Evolutionary conservation across 192 early-diverging fungal genomes (phyloP).

Genomic region (Coemansia sp.): DNA sequence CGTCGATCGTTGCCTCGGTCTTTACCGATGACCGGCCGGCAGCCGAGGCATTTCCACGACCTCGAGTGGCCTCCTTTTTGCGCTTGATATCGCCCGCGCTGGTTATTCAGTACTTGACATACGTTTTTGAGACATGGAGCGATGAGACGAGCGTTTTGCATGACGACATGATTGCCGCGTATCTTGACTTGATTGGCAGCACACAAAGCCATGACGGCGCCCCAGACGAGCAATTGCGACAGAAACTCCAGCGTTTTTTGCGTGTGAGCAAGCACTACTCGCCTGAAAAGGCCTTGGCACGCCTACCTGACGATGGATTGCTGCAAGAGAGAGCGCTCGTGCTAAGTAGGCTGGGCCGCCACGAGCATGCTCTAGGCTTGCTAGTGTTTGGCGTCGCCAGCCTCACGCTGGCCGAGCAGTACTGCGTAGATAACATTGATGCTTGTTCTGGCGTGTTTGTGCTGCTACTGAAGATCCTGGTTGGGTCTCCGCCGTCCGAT

Average conservation of each 20-base stretch:
- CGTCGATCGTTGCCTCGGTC: slow-evolving; percentile 39
- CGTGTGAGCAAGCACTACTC: slow-evolving; percentile 67
- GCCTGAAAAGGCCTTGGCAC: slow-evolving; percentile 70
- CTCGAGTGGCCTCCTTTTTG: slow-evolving; percentile 65
- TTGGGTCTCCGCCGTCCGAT: slow-evolving; percentile 30
- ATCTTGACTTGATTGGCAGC: slow-evolving; percentile 65
- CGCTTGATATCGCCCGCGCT: slow-evolving; percentile 64
- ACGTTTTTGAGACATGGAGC: slow-evolving; percentile 69
- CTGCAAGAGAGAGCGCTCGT: slow-evolving; percentile 81
- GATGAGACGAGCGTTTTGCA: slow-evolving; percentile 72
- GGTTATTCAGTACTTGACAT: slow-evolving; percentile 73
- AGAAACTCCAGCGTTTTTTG: slow-evolving; percentile 64
- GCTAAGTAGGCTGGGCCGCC: slow-evolving; percentile 77
- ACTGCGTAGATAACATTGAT: slow-evolving; percentile 57
- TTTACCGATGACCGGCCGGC: slow-evolving; percentile 55
- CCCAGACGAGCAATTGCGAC: slow-evolving; percentile 13
- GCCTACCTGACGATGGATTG: slow-evolving; percentile 74
- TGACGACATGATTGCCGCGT: slow-evolving; percentile 76
- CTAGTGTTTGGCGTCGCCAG: slow-evolving; percentile 78
- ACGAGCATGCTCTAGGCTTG: slow-evolving; percentile 81
- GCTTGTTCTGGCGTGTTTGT: slow-evolving; percentile 32
- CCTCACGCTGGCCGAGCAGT: slow-evolving; percentile 55
- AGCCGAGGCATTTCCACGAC: slow-evolving; percentile 62
- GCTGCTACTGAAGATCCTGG: slow-evolving; percentile 36
- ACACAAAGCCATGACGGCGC: not conserved